Base-by-base conservation (phyloP, 2,329 filamentous ascomycete genomes). In the Claviceps sp. region DNA sequence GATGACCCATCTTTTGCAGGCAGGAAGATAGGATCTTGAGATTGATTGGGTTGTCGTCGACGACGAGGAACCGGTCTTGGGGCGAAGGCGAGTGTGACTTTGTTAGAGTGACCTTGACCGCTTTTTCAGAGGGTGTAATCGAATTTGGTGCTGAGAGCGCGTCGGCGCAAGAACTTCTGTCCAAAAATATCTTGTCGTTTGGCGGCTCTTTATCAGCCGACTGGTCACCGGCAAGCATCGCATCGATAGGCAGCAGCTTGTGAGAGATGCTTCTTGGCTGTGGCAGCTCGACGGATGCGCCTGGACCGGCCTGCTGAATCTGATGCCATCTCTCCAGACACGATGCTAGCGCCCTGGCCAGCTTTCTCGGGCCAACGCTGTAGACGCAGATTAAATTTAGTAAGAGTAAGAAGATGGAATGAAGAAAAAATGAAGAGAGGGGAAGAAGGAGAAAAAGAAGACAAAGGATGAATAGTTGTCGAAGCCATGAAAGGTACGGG, bases 21-120 rank as follows among this genome's bases (percentile, higher is more conserved):
- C 60, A 64, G 0, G 58, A 54, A 0, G 58, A 58, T 5, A 66
- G 47, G 1, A 66, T 63, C 53, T 61, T 58, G 5, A 67, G 47
- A 44, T 70, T 70, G 50, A 70, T 67, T 3, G 57, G 55, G 37
- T 70, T 69, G 50, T 69, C 67, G 26, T 70, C 66, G 0, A 69
- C 67, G 3, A 70, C 56, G 26, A 58, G 48, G n/a, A 58, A 52
- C 5, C 47, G 38, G 22, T 48, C 26, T 43, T n/a, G 37, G 3
- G 46, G 7, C 7, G 45, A 4, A 2, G 50, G 8, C 20, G 41
- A 18, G 8, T 4, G 8, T 6, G 24, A 34, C 34, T 46, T 38
- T 20, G 34, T 24, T 20, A 20, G 20, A 2, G 22, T 14, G 20
- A 30, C 5, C 14, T 24, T 8, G 20, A 30, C 14, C 18, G 34